Percentiles rank a stretch among this genome's conserved stretches.
Evolutionary conservation across 2,329 filamentous ascomycete species (phyloP).

Genomic region (Aspergillus candidus): DNA sequence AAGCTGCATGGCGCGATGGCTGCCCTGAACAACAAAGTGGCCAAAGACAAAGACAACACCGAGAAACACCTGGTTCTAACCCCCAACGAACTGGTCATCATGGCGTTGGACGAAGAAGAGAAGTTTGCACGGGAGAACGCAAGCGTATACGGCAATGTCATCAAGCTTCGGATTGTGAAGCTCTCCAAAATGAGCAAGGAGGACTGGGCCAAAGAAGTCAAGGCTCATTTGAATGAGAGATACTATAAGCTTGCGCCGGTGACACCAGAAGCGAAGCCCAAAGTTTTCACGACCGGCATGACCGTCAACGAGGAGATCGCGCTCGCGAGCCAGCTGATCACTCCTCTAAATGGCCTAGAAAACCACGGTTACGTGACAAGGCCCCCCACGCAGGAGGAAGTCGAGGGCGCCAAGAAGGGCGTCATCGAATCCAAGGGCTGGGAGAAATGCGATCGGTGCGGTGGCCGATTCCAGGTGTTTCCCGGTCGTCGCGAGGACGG

Average conservation of each 20-base stretch:
- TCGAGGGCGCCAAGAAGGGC: constrained; percentile 60
- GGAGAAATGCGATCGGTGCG: constrained; percentile 85
- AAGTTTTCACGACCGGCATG: constrained; percentile 63
- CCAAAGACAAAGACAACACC: constrained; percentile 24
- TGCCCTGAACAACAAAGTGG: constrained; percentile 34
- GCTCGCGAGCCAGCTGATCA: constrained; percentile 58
- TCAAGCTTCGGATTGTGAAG: constrained; percentile 72
- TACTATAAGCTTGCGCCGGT: constrained; percentile 29
- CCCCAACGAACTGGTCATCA: constrained; percentile 39
- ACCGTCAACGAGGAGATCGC: constrained; percentile 60
- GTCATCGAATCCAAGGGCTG: constrained; percentile 65
- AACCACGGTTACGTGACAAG: constrained; percentile 68
- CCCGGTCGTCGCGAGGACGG: constrained; percentile 74
- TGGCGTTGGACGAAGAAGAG: constrained; percentile 64
- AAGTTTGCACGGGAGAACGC: constrained; percentile 60
- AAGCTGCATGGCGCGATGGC: constrained; percentile 42
- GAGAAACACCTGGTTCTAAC: constrained; percentile 34
- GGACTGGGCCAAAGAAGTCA: constrained; percentile 63
- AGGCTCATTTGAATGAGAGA: constrained; percentile 38
- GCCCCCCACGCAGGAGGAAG: constrained; percentile 59
- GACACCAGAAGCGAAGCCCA: constrained; percentile 37
- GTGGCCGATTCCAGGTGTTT: constrained; percentile 82
- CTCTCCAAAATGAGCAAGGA: constrained; percentile 68
- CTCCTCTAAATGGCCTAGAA: constrained; percentile 58
- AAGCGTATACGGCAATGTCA: constrained; percentile 71